phyloP scores from a whole-genome alignment of 148 eudicot species.

The Linanthus parryae region DNA sequence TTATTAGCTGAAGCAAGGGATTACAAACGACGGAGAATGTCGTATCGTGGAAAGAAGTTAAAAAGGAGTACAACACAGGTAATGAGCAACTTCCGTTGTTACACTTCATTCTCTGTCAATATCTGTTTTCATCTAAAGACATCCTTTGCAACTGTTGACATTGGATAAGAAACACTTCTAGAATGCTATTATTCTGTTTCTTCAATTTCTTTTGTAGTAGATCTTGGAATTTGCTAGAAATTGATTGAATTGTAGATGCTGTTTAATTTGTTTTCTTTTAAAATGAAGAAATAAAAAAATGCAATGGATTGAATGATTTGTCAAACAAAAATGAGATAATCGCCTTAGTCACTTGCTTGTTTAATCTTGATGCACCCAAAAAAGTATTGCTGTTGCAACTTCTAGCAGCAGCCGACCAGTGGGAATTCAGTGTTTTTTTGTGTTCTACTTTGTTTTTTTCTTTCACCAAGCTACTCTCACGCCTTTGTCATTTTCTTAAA shows the following conservation, averaged over 20 bases:
- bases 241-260: no score
- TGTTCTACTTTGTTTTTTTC: background rate
- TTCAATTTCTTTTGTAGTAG: background rate
- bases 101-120: background rate
- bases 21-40: conserved; percentile 92
- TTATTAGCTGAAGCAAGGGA: conserved; percentile 98
- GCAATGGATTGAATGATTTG: background rate
- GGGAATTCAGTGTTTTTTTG: background rate
- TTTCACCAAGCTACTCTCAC: no score
- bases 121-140: background rate
- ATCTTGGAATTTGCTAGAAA: no score
- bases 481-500: conserved; percentile 13
- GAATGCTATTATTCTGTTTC: background rate
- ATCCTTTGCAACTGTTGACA: background rate
- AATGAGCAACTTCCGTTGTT: conserved; percentile 2
- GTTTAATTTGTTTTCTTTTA: no score
- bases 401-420: background rate
- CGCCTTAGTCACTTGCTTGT: no score
- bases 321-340: background rate
- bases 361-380: no score
- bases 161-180: background rate
- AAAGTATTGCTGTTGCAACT: no score
- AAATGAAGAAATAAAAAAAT: no score
- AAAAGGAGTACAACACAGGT: conserved; percentile 85
- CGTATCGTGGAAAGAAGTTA: conserved; percentile 93